Conservation (phyloP, 495 filamentous ascomycete species). For the Hypoxylon crocopeplum region DNA sequence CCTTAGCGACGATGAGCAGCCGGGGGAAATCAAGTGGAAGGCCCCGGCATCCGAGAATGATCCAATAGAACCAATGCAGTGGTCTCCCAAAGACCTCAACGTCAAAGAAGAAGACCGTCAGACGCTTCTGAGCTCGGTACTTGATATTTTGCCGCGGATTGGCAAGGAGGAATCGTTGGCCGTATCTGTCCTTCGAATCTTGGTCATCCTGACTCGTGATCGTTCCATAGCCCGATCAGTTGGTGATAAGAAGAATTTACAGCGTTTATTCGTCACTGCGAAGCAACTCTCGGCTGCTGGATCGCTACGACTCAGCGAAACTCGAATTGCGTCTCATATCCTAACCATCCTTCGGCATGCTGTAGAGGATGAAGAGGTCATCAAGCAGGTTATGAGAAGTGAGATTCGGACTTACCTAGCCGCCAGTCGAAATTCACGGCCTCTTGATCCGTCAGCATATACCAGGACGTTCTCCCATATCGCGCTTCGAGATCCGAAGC, state of each 20-base stretch:
- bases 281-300: constrained; percentile 83
- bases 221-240: constrained; percentile 76
- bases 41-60: constrained; percentile 65
- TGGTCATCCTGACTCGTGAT: constrained; percentile 88
- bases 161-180: constrained; percentile 87
- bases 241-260: constrained; percentile 86
- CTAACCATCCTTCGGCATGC: constrained; percentile 92
- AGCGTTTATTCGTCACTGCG: constrained; percentile 90
- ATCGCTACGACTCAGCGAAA: constrained; percentile 75
- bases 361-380: constrained; percentile 88
- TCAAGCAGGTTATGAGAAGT: constrained; percentile 90
- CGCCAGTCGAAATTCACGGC: constrained; percentile 71
- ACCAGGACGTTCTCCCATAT: constrained; percentile 81
- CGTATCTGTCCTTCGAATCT: constrained; percentile 78
- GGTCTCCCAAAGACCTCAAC: constrained; percentile 65
- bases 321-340: constrained; percentile 61
- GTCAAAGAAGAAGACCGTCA: constrained; percentile 70
- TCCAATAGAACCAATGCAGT: constrained; percentile 59
- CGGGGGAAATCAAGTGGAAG: constrained; percentile 75
- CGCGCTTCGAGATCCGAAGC: constrained; percentile 79
- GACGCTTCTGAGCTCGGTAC: constrained; percentile 72
- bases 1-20: constrained; percentile 84
- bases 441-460: constrained; percentile 74
- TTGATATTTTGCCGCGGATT: constrained; percentile 83
- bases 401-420: constrained; percentile 74